phyloP scores from a whole-genome alignment of 257 asterid species.

The Salvia splendens region DNA sequence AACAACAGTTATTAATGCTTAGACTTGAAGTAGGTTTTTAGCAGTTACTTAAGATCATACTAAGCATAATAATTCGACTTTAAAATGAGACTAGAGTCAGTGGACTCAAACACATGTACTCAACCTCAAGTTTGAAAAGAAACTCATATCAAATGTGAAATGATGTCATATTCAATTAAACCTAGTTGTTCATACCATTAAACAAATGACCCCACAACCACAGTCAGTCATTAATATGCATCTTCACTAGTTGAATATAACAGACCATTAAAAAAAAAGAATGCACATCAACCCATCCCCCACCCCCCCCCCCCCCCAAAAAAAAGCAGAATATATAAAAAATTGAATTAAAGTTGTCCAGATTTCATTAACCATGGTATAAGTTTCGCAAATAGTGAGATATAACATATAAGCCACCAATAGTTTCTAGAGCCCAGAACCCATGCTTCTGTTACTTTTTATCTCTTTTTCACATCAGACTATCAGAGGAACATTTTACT shows the following conservation, averaged over 20 bases:
- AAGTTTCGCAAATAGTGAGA: neutral
- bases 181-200: neutral
- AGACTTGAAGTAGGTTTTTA: neutral
- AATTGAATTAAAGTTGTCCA: neutral
- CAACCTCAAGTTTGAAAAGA: constrained; percentile 8
- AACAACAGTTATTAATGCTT: neutral
- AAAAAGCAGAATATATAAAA: neutral
- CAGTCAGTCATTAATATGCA: neutral
- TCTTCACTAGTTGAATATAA: neutral
- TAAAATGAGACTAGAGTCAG: neutral
- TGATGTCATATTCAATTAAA: neutral
- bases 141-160: constrained; percentile 13
- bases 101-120: neutral
- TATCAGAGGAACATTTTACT: constrained; percentile 3
- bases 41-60: neutral
- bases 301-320: neutral
- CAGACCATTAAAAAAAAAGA: neutral
- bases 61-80: neutral
- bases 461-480: neutral
- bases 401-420: neutral
- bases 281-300: neutral
- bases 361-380: neutral
- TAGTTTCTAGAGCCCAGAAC: constrained; percentile 4
- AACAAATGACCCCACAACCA: neutral
- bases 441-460: neutral